phyloP scores from a whole-genome alignment of 1,284 basidiomycete genomes.

The Ganoderma boninense region DNA sequence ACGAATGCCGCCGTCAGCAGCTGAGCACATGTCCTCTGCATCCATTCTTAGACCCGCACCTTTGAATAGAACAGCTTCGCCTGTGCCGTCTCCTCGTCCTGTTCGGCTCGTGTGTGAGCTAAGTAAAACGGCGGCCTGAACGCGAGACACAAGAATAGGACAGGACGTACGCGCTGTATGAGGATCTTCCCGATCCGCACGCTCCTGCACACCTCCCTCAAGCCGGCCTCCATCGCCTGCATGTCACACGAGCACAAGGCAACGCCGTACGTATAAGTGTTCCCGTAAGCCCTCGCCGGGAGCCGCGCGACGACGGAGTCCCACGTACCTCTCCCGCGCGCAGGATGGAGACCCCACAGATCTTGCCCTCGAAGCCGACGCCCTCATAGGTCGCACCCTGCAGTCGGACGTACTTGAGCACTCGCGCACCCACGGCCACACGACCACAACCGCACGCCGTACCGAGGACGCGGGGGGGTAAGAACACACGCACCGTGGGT shows the following conservation, averaged over 20 bases:
- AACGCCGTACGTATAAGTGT: not conserved
- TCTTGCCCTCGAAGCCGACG: constrained; percentile 93
- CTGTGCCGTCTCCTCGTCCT: constrained; percentile 93
- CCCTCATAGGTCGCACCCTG: constrained; percentile 87
- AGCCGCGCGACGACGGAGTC: not conserved
- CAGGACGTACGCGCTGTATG: constrained; percentile 81
- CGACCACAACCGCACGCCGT: not conserved
- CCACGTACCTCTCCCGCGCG: constrained; percentile 79
- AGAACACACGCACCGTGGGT: constrained; percentile 63
- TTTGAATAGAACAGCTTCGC: constrained; percentile 93
- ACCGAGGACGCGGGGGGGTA: not conserved
- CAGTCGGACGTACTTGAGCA: constrained; percentile 1
- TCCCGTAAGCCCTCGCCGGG: not conserved
- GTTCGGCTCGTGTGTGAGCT: constrained; percentile 3
- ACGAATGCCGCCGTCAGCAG: not conserved
- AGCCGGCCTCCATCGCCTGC: constrained; percentile 93
- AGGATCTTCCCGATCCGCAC: constrained; percentile 94
- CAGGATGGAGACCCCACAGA: constrained; percentile 94
- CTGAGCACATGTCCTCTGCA: not conserved
- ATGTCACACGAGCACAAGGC: constrained; percentile 6
- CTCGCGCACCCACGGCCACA: constrained; percentile 3
- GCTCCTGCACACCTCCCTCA: constrained; percentile 93
- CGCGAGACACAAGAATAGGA: not conserved
- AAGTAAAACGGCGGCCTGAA: not conserved
- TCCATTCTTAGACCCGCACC: constrained; percentile 46